These are phyloP conservation scores for Neopestalotiopsis sp. DNA, from an alignment of 2,329 filamentous ascomycete species.

Conservation along the genomic window DNA sequence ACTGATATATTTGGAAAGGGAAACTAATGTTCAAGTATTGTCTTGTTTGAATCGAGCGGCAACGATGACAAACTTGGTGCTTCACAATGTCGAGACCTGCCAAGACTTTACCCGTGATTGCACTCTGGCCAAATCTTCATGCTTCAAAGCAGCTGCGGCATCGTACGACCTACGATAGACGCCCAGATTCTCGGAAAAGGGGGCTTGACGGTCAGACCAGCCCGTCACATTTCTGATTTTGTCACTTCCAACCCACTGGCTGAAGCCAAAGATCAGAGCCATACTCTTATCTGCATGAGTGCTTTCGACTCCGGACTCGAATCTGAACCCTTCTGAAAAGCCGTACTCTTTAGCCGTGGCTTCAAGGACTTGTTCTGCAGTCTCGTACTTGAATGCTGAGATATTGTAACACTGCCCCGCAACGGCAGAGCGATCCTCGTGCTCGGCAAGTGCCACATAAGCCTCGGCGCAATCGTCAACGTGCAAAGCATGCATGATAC, in stretches of 20 bases:
- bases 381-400: constrained; percentile 50
- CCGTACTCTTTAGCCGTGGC: constrained; percentile 48
- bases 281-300: background rate
- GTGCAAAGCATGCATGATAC: constrained; percentile 52
- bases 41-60: too few relatives aligned
- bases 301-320: constrained; percentile 24
- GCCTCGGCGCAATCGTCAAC: constrained; percentile 56
- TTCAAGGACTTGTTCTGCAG: constrained; percentile 41
- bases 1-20: background rate
- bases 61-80: background rate
- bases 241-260: constrained; percentile 49
- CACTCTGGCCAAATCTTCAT: constrained; percentile 33
- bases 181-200: constrained; percentile 43
- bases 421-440: constrained; percentile 38
- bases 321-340: constrained; percentile 37
- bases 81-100: background rate
- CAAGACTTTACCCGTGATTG: constrained; percentile 23
- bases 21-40: background rate
- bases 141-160: constrained; percentile 29
- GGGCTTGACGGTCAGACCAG: constrained; percentile 43
- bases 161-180: constrained; percentile 47
- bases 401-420: constrained; percentile 51
- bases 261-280: constrained; percentile 39
- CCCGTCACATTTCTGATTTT: constrained; percentile 46
- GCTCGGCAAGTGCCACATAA: constrained; percentile 50